Conservation (phyloP, 129 eudicot genomes). For the Tanacetum coccineum region DNA sequence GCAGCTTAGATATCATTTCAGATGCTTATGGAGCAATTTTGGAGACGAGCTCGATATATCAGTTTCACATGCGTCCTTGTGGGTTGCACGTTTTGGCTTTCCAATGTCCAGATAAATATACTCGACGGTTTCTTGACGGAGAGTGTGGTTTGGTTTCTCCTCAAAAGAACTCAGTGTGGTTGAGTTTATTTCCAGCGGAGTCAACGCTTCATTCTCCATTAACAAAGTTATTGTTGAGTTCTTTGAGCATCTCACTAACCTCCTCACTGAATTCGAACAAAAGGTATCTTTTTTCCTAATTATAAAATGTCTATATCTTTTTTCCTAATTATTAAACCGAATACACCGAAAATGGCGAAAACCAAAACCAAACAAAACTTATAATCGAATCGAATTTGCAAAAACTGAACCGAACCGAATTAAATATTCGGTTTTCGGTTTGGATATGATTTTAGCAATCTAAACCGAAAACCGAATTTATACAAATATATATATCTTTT, state of each 20-base stretch:
- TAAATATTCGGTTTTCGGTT: no score
- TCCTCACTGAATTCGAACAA: background rate
- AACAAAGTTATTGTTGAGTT: slow-evolving; percentile 23
- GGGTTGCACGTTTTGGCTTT: slow-evolving; percentile 23
- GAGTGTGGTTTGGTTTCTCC: slow-evolving; percentile 20
- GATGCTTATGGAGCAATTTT: slow-evolving; percentile 23
- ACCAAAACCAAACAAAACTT: no score
- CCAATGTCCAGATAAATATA: background rate
- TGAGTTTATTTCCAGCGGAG: slow-evolving; percentile 29
- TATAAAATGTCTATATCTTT: no score
- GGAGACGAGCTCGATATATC: background rate
- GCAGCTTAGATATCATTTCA: slow-evolving; percentile 25
- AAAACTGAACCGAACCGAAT: no score
- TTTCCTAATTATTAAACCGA: background rate
- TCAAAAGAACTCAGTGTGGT: slow-evolving; percentile 6
- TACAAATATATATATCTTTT: no score
- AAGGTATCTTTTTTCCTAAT: background rate
- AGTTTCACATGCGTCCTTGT: slow-evolving; percentile 14
- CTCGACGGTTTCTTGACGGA: background rate
- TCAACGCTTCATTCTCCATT: slow-evolving; percentile 27
- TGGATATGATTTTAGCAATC: no score
- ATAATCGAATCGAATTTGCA: no score
- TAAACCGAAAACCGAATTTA: no score
- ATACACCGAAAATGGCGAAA: no score
- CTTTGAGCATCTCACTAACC: background rate